phyloP scores from a whole-genome alignment of 2,329 filamentous ascomycete genomes.

The Claviceps pazoutovae region DNA sequence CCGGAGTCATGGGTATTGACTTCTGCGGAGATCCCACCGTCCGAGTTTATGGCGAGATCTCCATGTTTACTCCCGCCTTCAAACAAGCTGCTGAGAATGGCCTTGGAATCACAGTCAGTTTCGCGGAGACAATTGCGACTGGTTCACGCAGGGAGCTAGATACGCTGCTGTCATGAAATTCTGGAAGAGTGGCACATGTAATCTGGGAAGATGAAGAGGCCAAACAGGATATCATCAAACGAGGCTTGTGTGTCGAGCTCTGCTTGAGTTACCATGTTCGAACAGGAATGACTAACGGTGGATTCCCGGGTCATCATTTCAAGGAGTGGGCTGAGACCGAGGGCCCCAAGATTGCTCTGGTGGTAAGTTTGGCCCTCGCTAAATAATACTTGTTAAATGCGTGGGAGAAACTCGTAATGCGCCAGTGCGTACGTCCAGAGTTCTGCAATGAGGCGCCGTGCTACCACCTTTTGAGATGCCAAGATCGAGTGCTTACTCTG shows the following conservation, averaged over 20 bases:
- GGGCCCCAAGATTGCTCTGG: slow-evolving; percentile 48
- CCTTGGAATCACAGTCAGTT: slow-evolving; percentile 59
- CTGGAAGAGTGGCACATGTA: slow-evolving; percentile 62
- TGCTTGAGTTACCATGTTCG: slow-evolving; percentile 73
- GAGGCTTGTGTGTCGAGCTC: slow-evolving; percentile 54
- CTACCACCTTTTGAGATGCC: background rate
- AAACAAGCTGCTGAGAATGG: slow-evolving; percentile 36
- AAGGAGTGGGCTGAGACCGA: slow-evolving; percentile 51
- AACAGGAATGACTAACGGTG: slow-evolving; percentile 55
- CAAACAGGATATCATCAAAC: slow-evolving; percentile 37
- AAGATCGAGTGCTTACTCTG: background rate
- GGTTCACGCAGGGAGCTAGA: slow-evolving; percentile 45
- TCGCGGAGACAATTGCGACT: slow-evolving; percentile 53
- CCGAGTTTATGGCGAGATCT: slow-evolving; percentile 40
- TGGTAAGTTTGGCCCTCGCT: slow-evolving; percentile 34
- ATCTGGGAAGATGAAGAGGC: slow-evolving; percentile 54
- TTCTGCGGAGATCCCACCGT: slow-evolving; percentile 59
- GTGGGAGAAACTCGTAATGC: too few species aligned
- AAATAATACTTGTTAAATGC: background rate
- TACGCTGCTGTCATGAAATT: slow-evolving; percentile 49
- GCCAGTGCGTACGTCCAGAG: too few species aligned
- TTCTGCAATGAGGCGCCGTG: too few species aligned
- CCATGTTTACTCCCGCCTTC: slow-evolving; percentile 46
- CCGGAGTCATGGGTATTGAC: slow-evolving; percentile 59
- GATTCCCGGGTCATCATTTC: slow-evolving; percentile 61